Evolutionary conservation across 1,284 basidiomycete genomes (phyloP).

Genomic region (Heterobasidion occidentale): DNA sequence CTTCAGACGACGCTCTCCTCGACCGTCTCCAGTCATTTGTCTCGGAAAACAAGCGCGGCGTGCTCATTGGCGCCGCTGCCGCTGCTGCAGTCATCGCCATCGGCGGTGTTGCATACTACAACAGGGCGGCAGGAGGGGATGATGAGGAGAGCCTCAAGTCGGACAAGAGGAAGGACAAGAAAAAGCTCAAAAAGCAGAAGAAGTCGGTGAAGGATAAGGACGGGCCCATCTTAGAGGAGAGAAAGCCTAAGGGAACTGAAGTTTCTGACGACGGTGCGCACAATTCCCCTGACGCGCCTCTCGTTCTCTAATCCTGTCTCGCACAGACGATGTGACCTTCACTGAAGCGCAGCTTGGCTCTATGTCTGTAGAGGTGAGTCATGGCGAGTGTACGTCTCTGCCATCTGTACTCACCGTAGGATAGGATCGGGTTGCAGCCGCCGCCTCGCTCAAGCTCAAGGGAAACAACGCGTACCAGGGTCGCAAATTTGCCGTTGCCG

Average conservation of each 20-base stretch:
- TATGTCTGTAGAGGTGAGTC: conserved; percentile 42
- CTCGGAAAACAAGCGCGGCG: conserved; percentile 64
- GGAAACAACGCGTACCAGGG: conserved; percentile 88
- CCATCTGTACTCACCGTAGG: conserved; percentile 1
- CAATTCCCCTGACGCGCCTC: conserved; percentile 10
- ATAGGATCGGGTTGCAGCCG: conserved; percentile 71
- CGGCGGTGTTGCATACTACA: conserved; percentile 75
- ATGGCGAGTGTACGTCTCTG: background rate
- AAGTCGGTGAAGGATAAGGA: conserved; percentile 40
- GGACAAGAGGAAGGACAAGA: conserved; percentile 46
- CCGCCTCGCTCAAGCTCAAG: conserved; percentile 77
- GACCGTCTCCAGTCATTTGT: conserved; percentile 68
- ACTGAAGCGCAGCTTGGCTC: conserved; percentile 48
- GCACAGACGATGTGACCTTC: conserved; percentile 30
- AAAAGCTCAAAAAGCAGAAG: conserved; percentile 57
- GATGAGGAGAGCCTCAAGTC: conserved; percentile 44
- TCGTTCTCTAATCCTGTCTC: conserved; percentile 9
- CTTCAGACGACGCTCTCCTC: conserved; percentile 30
- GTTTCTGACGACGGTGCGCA: conserved; percentile 27
- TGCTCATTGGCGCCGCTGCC: conserved; percentile 63
- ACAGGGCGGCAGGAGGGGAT: conserved; percentile 30
- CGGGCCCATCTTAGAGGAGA: conserved; percentile 74
- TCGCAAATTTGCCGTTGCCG: conserved; percentile 73
- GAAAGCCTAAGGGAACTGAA: conserved; percentile 30
- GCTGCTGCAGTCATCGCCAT: conserved; percentile 54